phyloP scores from a whole-genome alignment of 2,329 filamentous ascomycete species.

The Aspergillus fructus region DNA sequence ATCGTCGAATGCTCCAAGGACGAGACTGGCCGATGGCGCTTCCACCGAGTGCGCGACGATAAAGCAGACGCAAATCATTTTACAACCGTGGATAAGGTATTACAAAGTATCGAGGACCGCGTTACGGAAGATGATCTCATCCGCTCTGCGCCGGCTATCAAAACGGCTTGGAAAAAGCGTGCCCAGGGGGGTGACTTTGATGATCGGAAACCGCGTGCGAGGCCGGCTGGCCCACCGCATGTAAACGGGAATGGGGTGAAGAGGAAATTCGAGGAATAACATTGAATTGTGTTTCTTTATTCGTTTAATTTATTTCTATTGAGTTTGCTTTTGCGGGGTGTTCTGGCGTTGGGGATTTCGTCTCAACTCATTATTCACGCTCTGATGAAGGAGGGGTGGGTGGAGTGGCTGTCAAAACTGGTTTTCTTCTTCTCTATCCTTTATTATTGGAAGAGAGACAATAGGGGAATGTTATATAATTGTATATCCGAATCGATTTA shows the following conservation, averaged over 20 bases:
- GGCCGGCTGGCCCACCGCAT: slow-evolving; percentile 24
- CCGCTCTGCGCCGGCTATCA: slow-evolving; percentile 66
- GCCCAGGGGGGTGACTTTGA: slow-evolving; percentile 35
- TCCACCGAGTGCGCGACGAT: slow-evolving; percentile 87
- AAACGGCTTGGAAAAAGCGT: slow-evolving; percentile 74
- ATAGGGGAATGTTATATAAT: background rate
- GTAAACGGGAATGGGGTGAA: slow-evolving; percentile 39
- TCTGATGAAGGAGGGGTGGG: background rate
- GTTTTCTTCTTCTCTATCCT: slow-evolving; percentile 3
- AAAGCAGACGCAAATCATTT: slow-evolving; percentile 90
- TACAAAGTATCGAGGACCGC: slow-evolving; percentile 83
- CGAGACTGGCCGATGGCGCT: slow-evolving; percentile 72
- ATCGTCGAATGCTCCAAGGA: slow-evolving; percentile 91
- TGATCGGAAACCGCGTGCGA: slow-evolving; percentile 26
- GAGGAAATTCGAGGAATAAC: slow-evolving; percentile 42
- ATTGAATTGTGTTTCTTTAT: background rate
- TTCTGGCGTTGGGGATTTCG: slow-evolving; percentile 1
- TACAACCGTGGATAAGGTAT: slow-evolving; percentile 77
- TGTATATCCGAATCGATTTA: background rate
- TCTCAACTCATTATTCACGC: background rate
- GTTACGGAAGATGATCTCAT: slow-evolving; percentile 82
- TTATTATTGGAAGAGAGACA: background rate
- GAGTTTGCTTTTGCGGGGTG: slow-evolving; percentile 6
- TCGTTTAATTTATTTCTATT: background rate
- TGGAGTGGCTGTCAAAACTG: background rate